Base-by-base conservation (phyloP, 495 filamentous ascomycete species). In the Penicillium canescens region DNA sequence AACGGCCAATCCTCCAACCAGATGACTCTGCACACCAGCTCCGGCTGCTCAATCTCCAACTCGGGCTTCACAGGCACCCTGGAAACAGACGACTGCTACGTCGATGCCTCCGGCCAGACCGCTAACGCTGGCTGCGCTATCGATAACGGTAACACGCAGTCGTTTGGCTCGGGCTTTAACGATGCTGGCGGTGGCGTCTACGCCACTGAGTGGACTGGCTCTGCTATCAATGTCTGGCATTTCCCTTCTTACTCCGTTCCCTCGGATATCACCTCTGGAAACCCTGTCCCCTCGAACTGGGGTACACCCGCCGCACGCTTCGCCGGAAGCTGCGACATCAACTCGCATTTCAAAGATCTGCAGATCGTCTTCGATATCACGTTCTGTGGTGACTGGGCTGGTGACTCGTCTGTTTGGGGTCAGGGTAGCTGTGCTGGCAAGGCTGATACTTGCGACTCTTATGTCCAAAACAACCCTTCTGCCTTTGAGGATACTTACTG, bases 301-400 rank as follows among this genome's bases (percentile, higher is more conserved):
- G 81, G 79, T 7, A 70, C 62, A 18, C 83, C 87, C 1, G 56
- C 74, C 1, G 84, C 83, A 3, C 77, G 77, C 46, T 90, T 88
- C 66, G 70, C 74, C 0, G 79, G 78, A 28, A 59, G 65, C 35
- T 91, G 87, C 63, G 75, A 88, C 54, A 78, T 90, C 35, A 68
- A 74, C 31, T 68, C 66, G 10, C 78, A 85, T 54, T 90, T 91
- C 62, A 72, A 62, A 24, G 78, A 86, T 49, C 73, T 86, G 64
- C 81, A 81, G 60, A 86, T 91, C 54, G 79, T 89, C 54, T 82
- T 86, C 39, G 84, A 89, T 56, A 85, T 83, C 35, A 82, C 86
- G 53, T 79, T 91, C 55, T 90, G 86, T 61, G 86, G 88, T 3
- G 75, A 82, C 50, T 85, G 83, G 77, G 85, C 85, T 6, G 79